Evolutionary conservation across 306 rosid genomes (phyloP), one percentile per base, ranked within the genome.

Genomic region (Ormosia semicastrata): DNA sequence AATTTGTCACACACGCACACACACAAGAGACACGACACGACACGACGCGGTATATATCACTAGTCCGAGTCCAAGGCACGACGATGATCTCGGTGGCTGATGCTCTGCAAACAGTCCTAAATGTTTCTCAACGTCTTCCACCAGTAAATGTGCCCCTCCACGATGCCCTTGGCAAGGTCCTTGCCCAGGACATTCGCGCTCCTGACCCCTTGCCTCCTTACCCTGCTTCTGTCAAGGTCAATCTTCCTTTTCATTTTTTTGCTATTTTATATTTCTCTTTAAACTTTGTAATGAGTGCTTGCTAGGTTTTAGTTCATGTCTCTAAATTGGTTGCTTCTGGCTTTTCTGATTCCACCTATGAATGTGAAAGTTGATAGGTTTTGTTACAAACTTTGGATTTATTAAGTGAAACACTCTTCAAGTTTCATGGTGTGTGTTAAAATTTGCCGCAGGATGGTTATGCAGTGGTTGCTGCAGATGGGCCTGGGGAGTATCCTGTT

Each of bases 401-500:
- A 24, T 24, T 24, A 24, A 24, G 24, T 24, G 24, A 24, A 24
- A 24, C 24, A 24, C 24, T 24, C 24, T 1, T 24, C 24, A 24
- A 24, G 24, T 24, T 24, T 24, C 24, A 24, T 24, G 24, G 24
- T 0, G 24, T 24, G 57, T 54, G 15, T 17, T 66, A 2, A 49
- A 9, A 47, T 17, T 12, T 70, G 8, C 14, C 71, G 54, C 82
- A 93, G 97, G 99, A 95, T 89, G 99, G 98, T 74, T 95, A 93
- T 80, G 99, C 99, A 3, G 94, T 93, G 56, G 78, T 95, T 47
- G 91, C 98, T 86, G 82, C 88, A 0, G 99, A 95, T 73, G 98
- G 99, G 44, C 95, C 99, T 0, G 95, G 99, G 36, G 95, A 87
- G 29, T 93, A 93, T 66, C 90, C 93, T 0, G 95, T 95, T 7